Evolutionary conservation across 208 protist species (phyloP).

Genomic region (Trichomonas gallinae): DNA sequence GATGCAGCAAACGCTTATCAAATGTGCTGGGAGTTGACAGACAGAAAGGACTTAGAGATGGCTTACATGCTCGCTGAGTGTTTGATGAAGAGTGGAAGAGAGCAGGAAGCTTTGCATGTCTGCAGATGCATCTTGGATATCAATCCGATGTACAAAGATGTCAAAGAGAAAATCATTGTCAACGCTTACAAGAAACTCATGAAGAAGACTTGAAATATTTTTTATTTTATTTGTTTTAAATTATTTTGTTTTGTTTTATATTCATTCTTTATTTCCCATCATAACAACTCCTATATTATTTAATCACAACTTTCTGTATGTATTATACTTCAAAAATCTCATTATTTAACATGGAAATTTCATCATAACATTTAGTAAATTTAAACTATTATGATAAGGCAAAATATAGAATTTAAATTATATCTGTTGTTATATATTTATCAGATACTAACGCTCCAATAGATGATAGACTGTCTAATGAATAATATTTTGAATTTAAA

Average conservation of each 20-base stretch:
- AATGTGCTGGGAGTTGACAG: neutral
- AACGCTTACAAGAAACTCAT: neutral
- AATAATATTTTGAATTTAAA: too few species aligned
- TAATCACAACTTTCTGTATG: neutral
- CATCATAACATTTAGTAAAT: too few species aligned
- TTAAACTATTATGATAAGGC: too few species aligned
- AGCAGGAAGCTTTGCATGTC: neutral
- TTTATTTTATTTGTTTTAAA: neutral
- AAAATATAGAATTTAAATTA: too few species aligned
- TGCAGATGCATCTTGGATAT: neutral
- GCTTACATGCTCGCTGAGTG: neutral
- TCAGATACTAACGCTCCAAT: too few species aligned
- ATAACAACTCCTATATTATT: neutral
- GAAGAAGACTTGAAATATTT: neutral
- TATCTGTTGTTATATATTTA: too few species aligned
- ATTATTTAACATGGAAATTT: too few species aligned
- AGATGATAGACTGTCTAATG: too few species aligned
- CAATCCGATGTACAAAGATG: neutral
- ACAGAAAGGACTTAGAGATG: neutral
- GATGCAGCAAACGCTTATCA: neutral
- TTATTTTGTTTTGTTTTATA: neutral
- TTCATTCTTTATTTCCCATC: neutral
- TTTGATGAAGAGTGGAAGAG: neutral
- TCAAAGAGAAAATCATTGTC: neutral
- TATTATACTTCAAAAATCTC: too few species aligned